Percentiles rank a stretch among this genome's conserved stretches.
phyloP scores from a whole-genome alignment of 768 basidiomycete species.

The Cystofilobasidium capitatum region DNA sequence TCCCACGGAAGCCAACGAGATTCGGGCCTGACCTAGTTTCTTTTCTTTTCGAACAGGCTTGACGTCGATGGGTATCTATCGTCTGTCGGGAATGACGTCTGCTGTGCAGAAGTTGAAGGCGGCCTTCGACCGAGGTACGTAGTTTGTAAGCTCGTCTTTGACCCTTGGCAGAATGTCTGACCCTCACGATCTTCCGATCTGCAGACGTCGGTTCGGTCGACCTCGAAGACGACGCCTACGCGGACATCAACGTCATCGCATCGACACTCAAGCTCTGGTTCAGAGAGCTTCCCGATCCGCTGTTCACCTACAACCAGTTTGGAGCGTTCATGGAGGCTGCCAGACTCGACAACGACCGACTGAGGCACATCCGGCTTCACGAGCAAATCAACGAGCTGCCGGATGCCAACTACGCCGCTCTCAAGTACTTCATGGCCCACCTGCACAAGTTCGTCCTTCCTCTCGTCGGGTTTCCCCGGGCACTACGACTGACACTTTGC shows the following conservation, averaged over 20 bases:
- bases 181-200: neutral
- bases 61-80: conserved; percentile 76
- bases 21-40: too few relatives aligned
- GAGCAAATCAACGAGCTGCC: conserved; percentile 96
- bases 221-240: conserved; percentile 81
- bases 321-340: conserved; percentile 92
- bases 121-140: conserved; percentile 69
- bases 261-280: conserved; percentile 92
- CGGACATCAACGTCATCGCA: conserved; percentile 93
- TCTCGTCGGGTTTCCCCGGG: neutral
- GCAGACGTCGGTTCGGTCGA: conserved; percentile 77
- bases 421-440: conserved; percentile 92
- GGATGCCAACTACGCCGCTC: conserved; percentile 95
- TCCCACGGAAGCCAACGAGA: too few relatives aligned
- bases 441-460: conserved; percentile 59
- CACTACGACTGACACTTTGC: neutral
- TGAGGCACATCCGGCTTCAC: conserved; percentile 90
- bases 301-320: conserved; percentile 73
- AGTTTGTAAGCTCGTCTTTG: too few relatives aligned
- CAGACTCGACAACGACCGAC: conserved; percentile 85
- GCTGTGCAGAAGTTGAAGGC: conserved; percentile 75
- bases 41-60: conserved; percentile 39
- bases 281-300: conserved; percentile 85
- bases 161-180: neutral
- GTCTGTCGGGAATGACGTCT: conserved; percentile 81